phyloP scores from a whole-genome alignment of 2,329 filamentous ascomycete genomes.

The Stenocarpella maydis region DNA sequence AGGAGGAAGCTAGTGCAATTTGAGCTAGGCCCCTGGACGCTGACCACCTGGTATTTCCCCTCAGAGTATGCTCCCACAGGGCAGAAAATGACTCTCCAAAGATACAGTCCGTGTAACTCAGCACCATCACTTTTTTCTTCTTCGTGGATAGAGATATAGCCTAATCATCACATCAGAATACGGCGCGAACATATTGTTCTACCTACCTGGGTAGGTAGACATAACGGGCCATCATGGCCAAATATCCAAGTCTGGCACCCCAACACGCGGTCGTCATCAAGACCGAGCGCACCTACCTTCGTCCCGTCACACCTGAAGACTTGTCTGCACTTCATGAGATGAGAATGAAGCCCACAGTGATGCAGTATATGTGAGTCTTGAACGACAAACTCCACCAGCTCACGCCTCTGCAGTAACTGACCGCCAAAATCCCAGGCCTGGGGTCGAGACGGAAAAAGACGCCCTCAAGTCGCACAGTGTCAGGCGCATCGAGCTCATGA shows the following conservation, averaged over 20 bases:
- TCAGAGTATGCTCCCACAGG: not conserved
- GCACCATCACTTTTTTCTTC: not conserved
- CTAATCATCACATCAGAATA: no score
- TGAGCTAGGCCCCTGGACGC: not conserved
- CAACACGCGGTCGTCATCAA: conserved; percentile 4
- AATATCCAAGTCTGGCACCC: conserved; percentile 1
- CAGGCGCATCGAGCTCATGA: conserved; percentile 26
- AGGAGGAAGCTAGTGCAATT: conserved; percentile 16
- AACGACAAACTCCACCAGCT: not conserved
- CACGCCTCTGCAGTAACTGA: not conserved
- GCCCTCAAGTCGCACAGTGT: conserved; percentile 22
- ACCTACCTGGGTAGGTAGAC: not conserved
- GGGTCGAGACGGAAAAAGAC: conserved; percentile 5
- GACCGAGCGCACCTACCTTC: conserved; percentile 2
- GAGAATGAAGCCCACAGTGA: conserved; percentile 20
- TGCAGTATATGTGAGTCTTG: conserved; percentile 23
- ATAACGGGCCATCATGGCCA: not conserved
- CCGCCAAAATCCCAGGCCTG: not conserved
- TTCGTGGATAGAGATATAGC: not conserved
- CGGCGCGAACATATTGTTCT: not conserved
- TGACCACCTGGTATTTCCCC: conserved; percentile 3
- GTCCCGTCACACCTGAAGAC: conserved; percentile 13
- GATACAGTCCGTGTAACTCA: not conserved
- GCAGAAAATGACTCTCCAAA: not conserved
- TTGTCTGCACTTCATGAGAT: conserved; percentile 9